These are phyloP conservation scores for Fonsecaea nubica DNA, from an alignment of 2,329 filamentous ascomycete genomes.

Conservation along the genomic window DNA sequence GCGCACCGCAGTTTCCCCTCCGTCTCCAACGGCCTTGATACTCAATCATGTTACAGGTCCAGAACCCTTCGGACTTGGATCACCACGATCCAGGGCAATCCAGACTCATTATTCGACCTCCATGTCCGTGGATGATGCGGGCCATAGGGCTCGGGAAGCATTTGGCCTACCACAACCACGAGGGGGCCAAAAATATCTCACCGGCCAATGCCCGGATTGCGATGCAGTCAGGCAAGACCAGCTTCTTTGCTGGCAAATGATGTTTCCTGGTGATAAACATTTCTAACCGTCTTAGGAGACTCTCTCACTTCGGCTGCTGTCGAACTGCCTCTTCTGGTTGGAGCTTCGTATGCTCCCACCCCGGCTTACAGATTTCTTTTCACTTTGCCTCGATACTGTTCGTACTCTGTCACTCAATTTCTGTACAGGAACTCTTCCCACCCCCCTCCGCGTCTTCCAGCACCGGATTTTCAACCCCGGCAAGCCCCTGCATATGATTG, in stretches of 20 bases:
- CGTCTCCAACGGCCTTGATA: not conserved
- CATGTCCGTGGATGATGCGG: not conserved
- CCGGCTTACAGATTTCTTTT: not conserved
- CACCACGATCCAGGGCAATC: not conserved
- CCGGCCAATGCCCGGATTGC: constrained; percentile 28
- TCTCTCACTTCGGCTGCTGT: not conserved
- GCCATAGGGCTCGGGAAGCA: not conserved
- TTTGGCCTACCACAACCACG: not conserved
- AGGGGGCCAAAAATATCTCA: constrained; percentile 24
- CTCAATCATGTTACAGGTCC: not conserved
- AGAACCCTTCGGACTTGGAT: constrained; percentile 6
- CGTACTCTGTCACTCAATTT: not conserved
- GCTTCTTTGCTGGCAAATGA: constrained; percentile 17
- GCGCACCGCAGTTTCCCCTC: not conserved
- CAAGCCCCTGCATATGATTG: constrained; percentile 5
- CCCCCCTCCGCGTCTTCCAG: not conserved
- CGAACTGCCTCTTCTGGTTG: constrained; percentile 10
- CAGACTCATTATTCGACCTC: constrained; percentile 1
- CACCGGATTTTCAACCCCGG: not conserved
- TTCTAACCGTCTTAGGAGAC: constrained; percentile 6
- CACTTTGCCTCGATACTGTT: not conserved
- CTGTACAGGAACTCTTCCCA: not conserved
- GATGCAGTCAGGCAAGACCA: not conserved
- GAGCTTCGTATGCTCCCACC: not conserved
- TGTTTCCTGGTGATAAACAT: constrained; percentile 12